Base-by-base conservation (phyloP, 768 basidiomycete species). In the Pulveroboletus sp. region DNA sequence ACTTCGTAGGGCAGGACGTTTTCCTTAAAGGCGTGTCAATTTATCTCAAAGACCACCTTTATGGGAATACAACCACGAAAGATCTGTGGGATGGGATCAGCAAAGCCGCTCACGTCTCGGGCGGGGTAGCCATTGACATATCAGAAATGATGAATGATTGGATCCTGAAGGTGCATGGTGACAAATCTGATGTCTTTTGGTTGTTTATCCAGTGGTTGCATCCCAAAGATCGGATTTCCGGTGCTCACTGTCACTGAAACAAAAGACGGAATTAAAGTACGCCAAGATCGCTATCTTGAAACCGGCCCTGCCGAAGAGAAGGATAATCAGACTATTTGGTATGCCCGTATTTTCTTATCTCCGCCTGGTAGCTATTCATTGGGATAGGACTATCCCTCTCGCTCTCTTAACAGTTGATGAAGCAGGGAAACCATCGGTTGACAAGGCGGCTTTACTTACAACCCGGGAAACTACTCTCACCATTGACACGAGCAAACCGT, bases 211-310 rank as follows among this genome's bases (percentile, higher is more conserved):
- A 36, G 27, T 49, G 37, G 19, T 7, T 27, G 35, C 16, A n/a
- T 20, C 29, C 30, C 48, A 39, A 41, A 77, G 78, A 75, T 81
- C 49, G 96, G 96, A 14, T 97, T 86, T 74, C 96, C 96, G 2
- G 83, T 98, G 22, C 66, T 98, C 47, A 87, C 82, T 27, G 90
- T 98, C 38, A 86, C 81, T 2, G 93, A 97, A 69, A 78, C 75
- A 12, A 66, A 73, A 1, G 79, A 76, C 37, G 85, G 85, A 10
- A 83, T 99, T 58, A 77, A 74, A 48, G 76, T 98, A 46, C 81
- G 83, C 29, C 96, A 98, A 70, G 89, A 96, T 64, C 79, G 96
- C 17, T 98, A 96, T 78, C 73, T 98, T 40, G 86, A 90, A 63
- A 88, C 85, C 0, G 94, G 93, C 0, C 78, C 77, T 53, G 83